These are phyloP conservation scores for Oryza australiensis DNA, from an alignment of 176 grass and related monocot species.

Conservation along the genomic window DNA sequence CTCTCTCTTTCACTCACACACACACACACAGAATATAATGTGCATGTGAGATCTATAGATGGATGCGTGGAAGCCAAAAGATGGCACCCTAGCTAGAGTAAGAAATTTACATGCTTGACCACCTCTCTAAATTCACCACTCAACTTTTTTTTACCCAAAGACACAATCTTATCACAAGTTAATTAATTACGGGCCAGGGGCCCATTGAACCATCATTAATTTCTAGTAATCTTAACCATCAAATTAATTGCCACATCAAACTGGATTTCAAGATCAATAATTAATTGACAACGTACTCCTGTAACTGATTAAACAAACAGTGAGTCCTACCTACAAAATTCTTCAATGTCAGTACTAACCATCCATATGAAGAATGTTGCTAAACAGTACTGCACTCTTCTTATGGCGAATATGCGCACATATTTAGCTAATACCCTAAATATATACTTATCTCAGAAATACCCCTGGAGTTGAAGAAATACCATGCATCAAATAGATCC, in stretches of 20 bases:
- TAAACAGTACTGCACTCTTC: not conserved
- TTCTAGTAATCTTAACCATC: not conserved
- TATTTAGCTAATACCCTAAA: not conserved
- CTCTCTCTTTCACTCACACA: not conserved
- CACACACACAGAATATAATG: not conserved
- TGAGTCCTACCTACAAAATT: not conserved
- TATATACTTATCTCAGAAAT: not conserved
- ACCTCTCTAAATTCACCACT: not conserved
- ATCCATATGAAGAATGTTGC: not conserved
- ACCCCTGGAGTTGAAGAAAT: not conserved
- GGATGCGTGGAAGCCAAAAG: slow-evolving; percentile 14
- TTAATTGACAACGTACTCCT: not conserved
- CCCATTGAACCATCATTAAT: not conserved
- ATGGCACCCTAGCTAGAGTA: not conserved
- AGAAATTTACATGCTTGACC: not conserved
- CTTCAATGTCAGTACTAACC: not conserved
- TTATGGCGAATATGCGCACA: not conserved
- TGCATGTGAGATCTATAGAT: slow-evolving; percentile 3
- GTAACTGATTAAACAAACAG: not conserved
- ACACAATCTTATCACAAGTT: not conserved
- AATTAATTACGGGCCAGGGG: not conserved
- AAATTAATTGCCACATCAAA: not conserved
- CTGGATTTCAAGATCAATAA: not conserved
- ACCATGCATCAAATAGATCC: not conserved
- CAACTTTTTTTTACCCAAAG: not conserved